Base-by-base conservation (phyloP, 106 monocot genomes). In the Platanthera guangdongensis region DNA sequence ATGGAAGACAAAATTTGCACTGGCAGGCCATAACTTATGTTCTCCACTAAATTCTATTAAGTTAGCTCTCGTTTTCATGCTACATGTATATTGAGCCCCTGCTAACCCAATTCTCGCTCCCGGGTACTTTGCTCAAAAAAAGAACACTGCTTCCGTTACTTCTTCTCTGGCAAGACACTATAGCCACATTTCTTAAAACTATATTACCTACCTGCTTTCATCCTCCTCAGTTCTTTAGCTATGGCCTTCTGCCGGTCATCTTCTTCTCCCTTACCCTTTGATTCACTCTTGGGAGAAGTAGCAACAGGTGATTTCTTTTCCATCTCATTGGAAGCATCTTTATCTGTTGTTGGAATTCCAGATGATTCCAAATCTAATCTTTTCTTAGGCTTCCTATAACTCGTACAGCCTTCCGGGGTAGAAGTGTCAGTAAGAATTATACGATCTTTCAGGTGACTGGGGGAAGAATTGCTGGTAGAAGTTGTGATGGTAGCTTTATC, bases 151-250 rank as follows among this genome's bases (percentile, higher is more conserved):
- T 19, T 21, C 21, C 62, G 22, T 25, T 2, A 5, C 5, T 8
- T 21, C 11, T 22, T 21, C 9, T 7, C 32, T 32, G 32, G 4
- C 13, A 2, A 53, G 13, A 15, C 60, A 62, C 6, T 19, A 62
- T 19, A 62, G 13, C 60, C n/a, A 1, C 18, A 6, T 62, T 14
- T 6, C 60, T 62, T 10, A 53, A 2, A 53, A 53, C 52, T 10
- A 19, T 62, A n/a, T 46, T 70, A 74, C 13, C 75, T 74, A 2
- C 67, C 47, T 46, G 46, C 3, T 15, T 48, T 75, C 75, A 81
- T 81, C 70, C 53, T 81, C 75, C 65, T 81, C 75, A 81, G 52
- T 51, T 81, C 80, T 16, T 75, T 75, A 46, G 75, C 80, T 47
- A 75, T 50, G 12, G 80, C 80, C 65, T 75, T 81, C 47, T 52